Evolutionary conservation across 2,329 filamentous ascomycete species (phyloP), one percentile per base, ranked within the genome.

Genomic region (Leptographium galeiforme): DNA sequence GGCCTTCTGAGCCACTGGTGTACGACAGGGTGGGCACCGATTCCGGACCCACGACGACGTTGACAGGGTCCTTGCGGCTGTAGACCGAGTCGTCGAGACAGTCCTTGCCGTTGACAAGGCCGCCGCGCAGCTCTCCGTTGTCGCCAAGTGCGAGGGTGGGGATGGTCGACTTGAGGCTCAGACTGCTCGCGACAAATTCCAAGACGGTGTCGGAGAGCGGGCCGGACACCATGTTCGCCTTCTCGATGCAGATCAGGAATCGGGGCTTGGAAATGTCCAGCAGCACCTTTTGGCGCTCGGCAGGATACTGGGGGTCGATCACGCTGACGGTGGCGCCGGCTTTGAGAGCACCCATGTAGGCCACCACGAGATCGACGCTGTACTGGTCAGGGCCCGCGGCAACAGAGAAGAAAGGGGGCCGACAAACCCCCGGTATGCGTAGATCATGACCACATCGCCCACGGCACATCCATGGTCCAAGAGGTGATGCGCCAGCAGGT

Each of bases 361-460:
- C 87, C 48, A 72, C 63, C 45, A 80, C 72, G 13, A 81, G 66
- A 33, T 80, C 76, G 38, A 95, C 89, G 54, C 34, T 30, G 41
- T 30, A 19, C 34, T 16, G 8, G 41, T 39, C 50, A 38, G 25
- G 25, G 36, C n/a, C 12, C 12, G 38, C 38, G n/a, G n/a, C 13
- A 8, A 40, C 38, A 16, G 25, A 25, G 1, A 40, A 5, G 5
- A 14, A 11, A n/a, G 38, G 38, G 12, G 12, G n/a, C n/a, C 38
- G 30, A 34, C 36, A 53, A 16, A 41, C 32, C 82, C 82, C 55
- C 90, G 81, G 68, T 95, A 79, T 53, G 88, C 88, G 64, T 83
- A 96, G 58, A 93, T 87, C 87, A 95, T 95, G 62, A 95, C 89
- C 2, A 95, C 89, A 64, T 97, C 89, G 10, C 89, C 89, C 60